A percentile compares a stretch with the other conserved stretches of the same genome.
These are phyloP conservation scores for Neurospora cerealis DNA, from an alignment of 495 filamentous ascomycete species.

Conservation along the genomic window DNA sequence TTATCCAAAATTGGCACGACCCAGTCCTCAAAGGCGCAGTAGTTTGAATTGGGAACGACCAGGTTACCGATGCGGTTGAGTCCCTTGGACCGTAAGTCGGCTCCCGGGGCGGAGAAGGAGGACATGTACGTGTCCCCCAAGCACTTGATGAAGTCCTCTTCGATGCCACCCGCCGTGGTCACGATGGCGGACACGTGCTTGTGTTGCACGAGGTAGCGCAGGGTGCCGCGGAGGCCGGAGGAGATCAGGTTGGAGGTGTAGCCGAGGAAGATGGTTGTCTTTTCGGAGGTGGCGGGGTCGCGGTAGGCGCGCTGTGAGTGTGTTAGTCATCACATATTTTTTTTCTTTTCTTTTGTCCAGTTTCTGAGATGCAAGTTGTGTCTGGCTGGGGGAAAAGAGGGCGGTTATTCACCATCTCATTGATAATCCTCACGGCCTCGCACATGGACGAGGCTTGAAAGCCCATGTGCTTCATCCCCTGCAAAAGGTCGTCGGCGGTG, in stretches of 20 bases:
- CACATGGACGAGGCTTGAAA: conserved; percentile 85
- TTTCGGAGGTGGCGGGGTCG: conserved; percentile 59
- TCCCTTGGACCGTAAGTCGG: conserved; percentile 66
- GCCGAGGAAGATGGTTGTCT: conserved; percentile 89
- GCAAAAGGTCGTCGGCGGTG: conserved; percentile 73
- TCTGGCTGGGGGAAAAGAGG: too few relatives aligned
- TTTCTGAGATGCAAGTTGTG: too few relatives aligned
- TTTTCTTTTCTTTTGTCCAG: background rate
- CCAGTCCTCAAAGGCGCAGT: conserved; percentile 97
- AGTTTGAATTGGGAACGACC: conserved; percentile 93
- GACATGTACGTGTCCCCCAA: conserved; percentile 88
- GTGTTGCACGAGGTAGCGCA: conserved; percentile 88
- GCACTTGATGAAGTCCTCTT: conserved; percentile 98
- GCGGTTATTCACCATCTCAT: conserved; percentile 68
- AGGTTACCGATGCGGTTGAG: conserved; percentile 94
- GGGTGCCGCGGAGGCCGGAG: conserved; percentile 79
- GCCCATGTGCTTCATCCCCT: conserved; percentile 76
- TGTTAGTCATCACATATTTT: background rate
- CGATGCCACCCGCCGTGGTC: conserved; percentile 90
- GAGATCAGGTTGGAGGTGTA: conserved; percentile 97
- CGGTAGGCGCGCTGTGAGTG: conserved; percentile 55
- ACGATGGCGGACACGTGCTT: conserved; percentile 85
- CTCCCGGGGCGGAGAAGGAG: conserved; percentile 64
- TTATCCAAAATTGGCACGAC: conserved; percentile 79
- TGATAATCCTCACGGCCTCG: conserved; percentile 77